Evolutionary conservation across 2,329 filamentous ascomycete genomes (phyloP).

Genomic region (Diplodia corticola): DNA sequence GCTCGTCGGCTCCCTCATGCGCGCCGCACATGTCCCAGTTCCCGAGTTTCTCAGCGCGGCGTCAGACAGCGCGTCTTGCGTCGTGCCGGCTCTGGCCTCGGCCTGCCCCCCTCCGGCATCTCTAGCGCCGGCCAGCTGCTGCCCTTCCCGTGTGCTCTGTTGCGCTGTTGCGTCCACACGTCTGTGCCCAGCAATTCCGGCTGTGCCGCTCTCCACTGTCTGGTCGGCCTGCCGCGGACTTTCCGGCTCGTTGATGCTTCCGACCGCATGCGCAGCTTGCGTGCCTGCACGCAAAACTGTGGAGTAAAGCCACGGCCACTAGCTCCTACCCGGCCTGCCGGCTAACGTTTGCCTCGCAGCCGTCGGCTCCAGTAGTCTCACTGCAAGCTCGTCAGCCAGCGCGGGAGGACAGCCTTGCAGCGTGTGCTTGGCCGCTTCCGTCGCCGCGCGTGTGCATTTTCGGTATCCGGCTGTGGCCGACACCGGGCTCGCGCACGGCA

Average conservation of each 20-base stretch:
- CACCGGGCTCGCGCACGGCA: too few relatives aligned
- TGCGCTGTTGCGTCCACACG: too few relatives aligned
- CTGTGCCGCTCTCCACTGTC: background rate
- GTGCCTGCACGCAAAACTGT: background rate
- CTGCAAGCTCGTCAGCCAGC: background rate
- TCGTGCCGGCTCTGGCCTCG: background rate
- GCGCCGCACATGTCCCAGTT: background rate
- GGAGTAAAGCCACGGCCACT: background rate
- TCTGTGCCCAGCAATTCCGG: background rate
- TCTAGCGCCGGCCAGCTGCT: constrained; percentile 3
- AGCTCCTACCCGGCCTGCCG: background rate
- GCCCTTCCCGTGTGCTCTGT: background rate
- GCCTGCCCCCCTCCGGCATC: background rate
- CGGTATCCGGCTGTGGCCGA: constrained; percentile 5
- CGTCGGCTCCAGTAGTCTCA: background rate
- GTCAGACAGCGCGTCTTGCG: background rate
- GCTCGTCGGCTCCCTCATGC: constrained; percentile 1
- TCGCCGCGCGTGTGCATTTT: constrained; percentile 2
- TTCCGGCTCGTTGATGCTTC: background rate
- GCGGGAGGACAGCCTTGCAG: constrained; percentile 15
- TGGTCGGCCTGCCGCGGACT: background rate
- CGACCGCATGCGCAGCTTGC: background rate
- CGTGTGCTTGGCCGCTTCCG: constrained; percentile 5
- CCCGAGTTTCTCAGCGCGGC: background rate
- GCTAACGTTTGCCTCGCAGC: background rate